A percentile compares a stretch with the other conserved stretches of the same genome.
Evolutionary conservation across 495 filamentous ascomycete genomes (phyloP).

Genomic region (Elasticomyces elasticus): DNA sequence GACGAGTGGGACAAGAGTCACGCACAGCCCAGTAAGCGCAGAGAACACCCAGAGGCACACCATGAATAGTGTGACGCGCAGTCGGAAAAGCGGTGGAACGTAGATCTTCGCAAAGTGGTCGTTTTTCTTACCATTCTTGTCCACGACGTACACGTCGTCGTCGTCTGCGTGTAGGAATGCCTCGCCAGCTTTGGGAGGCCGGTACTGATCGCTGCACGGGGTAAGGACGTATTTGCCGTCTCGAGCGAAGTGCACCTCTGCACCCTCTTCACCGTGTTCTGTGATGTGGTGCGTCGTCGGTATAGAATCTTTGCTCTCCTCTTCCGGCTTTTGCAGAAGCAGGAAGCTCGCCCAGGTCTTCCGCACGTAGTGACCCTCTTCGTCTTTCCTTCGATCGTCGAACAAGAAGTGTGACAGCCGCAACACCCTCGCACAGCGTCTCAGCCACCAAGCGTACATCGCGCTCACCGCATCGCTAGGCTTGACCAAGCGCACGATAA

Average conservation of each 20-base stretch:
- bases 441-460: slow-evolving; percentile 96
- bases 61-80: slow-evolving; percentile 76
- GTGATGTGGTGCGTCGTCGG: slow-evolving; percentile 26
- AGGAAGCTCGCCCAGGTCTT: slow-evolving; percentile 46
- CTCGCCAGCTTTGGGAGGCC: slow-evolving; percentile 69
- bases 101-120: slow-evolving; percentile 73
- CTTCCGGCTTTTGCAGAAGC: slow-evolving; percentile 39
- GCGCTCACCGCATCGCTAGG: slow-evolving; percentile 72
- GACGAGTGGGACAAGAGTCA: slow-evolving; percentile 74
- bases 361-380: slow-evolving; percentile 61
- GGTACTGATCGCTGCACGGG: slow-evolving; percentile 85
- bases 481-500: slow-evolving; percentile 69
- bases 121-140: slow-evolving; percentile 48
- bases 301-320: slow-evolving; percentile 36
- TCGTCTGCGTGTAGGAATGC: slow-evolving; percentile 84
- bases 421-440: slow-evolving; percentile 66
- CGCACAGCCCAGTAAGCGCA: slow-evolving; percentile 76
- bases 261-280: background rate
- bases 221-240: slow-evolving; percentile 83
- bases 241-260: slow-evolving; percentile 45
- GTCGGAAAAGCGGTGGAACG: slow-evolving; percentile 73
- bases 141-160: slow-evolving; percentile 42
- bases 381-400: slow-evolving; percentile 65
- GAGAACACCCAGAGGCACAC: slow-evolving; percentile 89
- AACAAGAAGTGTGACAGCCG: slow-evolving; percentile 89